Percentiles rank a stretch among this genome's conserved stretches.
phyloP scores from a whole-genome alignment of 306 rosid species.

The Prunus kanzakura region DNA sequence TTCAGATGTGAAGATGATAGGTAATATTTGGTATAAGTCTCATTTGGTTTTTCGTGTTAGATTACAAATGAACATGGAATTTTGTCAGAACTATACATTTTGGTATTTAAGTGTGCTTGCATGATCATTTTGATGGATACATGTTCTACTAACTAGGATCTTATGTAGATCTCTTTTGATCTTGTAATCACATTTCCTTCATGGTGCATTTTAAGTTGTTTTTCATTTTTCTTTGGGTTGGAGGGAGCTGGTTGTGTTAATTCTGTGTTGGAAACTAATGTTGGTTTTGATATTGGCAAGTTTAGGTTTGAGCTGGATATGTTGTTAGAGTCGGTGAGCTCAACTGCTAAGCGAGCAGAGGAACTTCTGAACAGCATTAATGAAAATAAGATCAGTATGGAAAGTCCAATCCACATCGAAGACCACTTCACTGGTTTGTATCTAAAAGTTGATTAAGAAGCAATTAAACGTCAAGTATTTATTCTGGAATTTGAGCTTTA shows the following conservation, averaged over 20 bases:
- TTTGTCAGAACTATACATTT: no score
- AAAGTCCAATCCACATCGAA: conserved; percentile 57
- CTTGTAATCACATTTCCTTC: not conserved
- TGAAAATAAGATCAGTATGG: conserved; percentile 57
- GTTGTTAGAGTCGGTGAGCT: conserved; percentile 93
- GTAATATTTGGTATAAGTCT: conserved; percentile 28
- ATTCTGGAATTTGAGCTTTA: conserved; percentile 11
- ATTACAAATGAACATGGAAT: no score
- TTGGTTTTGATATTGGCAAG: conserved; percentile 21
- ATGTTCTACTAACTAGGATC: not conserved
- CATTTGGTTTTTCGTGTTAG: not conserved
- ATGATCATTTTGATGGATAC: not conserved
- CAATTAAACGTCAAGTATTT: not conserved
- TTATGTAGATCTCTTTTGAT: not conserved
- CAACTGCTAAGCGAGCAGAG: conserved; percentile 79
- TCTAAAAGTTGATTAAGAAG: conserved; percentile 8
- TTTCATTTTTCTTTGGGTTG: not conserved
- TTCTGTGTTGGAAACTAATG: conserved; percentile 1
- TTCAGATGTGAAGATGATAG: conserved; percentile 99
- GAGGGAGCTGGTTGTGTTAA: not conserved
- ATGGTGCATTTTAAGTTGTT: not conserved
- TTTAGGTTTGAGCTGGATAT: conserved; percentile 96
- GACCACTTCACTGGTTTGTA: conserved; percentile 85
- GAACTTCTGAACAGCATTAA: conserved; percentile 66
- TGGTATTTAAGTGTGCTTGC: not conserved